phyloP scores from a whole-genome alignment of 108 stramenopile genomes.

The Fistulifera solaris region DNA sequence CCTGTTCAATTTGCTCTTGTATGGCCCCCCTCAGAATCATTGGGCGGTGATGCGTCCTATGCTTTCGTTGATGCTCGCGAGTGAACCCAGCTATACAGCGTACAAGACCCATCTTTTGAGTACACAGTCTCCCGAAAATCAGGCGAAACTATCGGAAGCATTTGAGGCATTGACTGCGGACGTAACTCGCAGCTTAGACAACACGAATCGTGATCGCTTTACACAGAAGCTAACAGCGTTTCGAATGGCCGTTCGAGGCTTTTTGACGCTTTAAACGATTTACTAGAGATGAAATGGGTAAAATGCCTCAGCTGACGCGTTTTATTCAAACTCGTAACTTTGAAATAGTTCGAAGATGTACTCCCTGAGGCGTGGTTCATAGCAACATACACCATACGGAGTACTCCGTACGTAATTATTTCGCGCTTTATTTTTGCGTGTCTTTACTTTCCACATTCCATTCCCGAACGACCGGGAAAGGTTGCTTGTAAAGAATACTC shows the following conservation, averaged over 20 bases:
- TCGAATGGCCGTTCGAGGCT: slow-evolving; percentile 84
- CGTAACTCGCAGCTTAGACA: slow-evolving; percentile 87
- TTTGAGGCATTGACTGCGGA: slow-evolving; percentile 86
- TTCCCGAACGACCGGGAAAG: too few relatives aligned
- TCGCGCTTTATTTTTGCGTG: too few relatives aligned
- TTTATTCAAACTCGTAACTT: too few relatives aligned
- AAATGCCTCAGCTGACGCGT: too few relatives aligned
- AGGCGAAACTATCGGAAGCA: slow-evolving; percentile 80
- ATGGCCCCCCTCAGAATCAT: slow-evolving; percentile 91
- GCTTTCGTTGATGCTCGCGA: slow-evolving; percentile 93
- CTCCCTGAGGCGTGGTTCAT: too few relatives aligned
- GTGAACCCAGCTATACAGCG: slow-evolving; percentile 79
- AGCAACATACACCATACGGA: too few relatives aligned
- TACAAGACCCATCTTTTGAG: slow-evolving; percentile 90
- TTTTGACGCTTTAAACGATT: slow-evolving; percentile 74
- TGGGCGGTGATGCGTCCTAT: slow-evolving; percentile 98
- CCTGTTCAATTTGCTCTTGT: slow-evolving; percentile 92
- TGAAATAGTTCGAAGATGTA: too few relatives aligned
- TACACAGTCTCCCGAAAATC: slow-evolving; percentile 87
- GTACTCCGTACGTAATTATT: too few relatives aligned
- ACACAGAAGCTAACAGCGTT: slow-evolving; percentile 93
- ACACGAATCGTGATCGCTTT: slow-evolving; percentile 92
- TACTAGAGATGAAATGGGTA: too few relatives aligned
- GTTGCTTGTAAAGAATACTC: too few relatives aligned
- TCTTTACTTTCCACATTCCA: too few relatives aligned